These are phyloP conservation scores for Ceratocystis diversiconidia DNA, from an alignment of 2,329 filamentous ascomycete genomes.

Conservation along the genomic window DNA sequence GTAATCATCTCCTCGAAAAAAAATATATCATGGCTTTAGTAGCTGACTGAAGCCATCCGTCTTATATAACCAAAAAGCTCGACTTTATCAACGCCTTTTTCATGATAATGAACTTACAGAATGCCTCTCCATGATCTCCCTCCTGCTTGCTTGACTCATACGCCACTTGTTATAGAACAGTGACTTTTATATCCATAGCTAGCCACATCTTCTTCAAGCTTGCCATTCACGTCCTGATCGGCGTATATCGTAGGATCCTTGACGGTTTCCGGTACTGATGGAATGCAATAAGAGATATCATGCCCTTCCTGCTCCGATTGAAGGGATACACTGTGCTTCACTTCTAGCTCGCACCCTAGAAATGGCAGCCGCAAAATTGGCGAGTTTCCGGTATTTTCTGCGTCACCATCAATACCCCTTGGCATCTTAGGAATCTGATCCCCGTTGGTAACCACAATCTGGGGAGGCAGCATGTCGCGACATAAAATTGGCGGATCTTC, in stretches of 20 bases:
- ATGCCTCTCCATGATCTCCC: neutral
- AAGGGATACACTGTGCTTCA: neutral
- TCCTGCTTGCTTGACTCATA: neutral
- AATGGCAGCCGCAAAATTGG: neutral
- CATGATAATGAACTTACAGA: neutral
- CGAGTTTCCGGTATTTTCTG: neutral
- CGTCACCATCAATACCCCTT: neutral
- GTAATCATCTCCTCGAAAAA: no score
- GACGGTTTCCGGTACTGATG: neutral
- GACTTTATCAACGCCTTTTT: neutral
- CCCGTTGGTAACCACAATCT: neutral
- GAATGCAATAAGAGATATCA: neutral
- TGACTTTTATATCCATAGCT: neutral
- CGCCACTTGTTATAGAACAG: neutral
- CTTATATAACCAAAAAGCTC: neutral
- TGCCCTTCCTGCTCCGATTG: constrained; percentile 1
- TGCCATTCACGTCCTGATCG: neutral
- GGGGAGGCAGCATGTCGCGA: neutral
- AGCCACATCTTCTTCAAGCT: neutral
- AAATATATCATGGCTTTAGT: no score
- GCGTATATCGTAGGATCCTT: neutral
- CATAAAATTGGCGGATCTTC: neutral
- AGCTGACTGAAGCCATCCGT: neutral
- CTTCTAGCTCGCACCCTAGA: neutral
- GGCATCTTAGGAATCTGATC: constrained; percentile 1